A percentile compares a stretch with the other conserved stretches of the same genome.
Conservation (phyloP, 495 filamentous ascomycete species). For the Lophiotrema nucula region DNA sequence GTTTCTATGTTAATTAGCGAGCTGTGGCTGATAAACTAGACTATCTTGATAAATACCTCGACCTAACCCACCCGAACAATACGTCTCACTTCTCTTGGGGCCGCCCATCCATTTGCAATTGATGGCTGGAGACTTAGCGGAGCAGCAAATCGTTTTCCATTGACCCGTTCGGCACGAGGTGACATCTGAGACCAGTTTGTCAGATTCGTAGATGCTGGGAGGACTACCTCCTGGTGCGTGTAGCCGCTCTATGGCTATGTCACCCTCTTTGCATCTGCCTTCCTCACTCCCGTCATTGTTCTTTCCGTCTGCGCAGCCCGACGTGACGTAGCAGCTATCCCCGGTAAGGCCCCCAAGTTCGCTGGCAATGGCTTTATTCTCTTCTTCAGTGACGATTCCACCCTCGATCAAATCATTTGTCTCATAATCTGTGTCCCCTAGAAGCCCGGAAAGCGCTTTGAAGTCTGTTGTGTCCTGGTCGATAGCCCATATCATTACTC, state of each 20-base stretch:
- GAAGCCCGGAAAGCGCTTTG: neutral
- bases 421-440: neutral
- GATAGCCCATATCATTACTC: constrained; percentile 5
- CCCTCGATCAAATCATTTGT: neutral
- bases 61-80: neutral
- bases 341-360: neutral
- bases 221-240: neutral
- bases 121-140: neutral
- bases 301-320: neutral
- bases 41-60: no score
- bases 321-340: neutral
- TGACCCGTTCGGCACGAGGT: neutral
- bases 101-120: neutral
- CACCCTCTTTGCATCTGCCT: neutral
- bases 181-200: neutral
- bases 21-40: no score
- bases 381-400: neutral
- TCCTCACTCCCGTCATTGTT: neutral
- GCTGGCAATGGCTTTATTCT: neutral
- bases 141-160: neutral
- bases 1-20: no score
- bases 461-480: neutral
- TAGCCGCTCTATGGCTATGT: neutral
- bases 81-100: neutral
- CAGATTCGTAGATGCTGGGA: neutral